A percentile compares a stretch with the other conserved stretches of the same genome.
Evolutionary conservation across 192 early-diverging fungal genomes (phyloP).

Genomic region (Entophlyctis helioformis): DNA sequence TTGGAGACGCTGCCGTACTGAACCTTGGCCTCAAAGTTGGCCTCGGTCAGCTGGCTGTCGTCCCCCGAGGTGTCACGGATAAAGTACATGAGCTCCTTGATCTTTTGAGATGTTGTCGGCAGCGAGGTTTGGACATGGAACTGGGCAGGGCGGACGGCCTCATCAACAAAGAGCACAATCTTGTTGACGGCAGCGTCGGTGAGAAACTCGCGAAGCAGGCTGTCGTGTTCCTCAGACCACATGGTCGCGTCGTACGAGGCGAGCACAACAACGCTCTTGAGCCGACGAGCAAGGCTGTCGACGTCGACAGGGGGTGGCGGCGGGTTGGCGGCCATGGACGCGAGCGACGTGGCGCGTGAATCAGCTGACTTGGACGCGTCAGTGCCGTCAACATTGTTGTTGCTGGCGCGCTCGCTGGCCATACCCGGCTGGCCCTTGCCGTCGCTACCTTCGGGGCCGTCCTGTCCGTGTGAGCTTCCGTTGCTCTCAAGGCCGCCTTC

Average conservation of each 20-base stretch:
- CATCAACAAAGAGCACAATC: constrained; percentile 9
- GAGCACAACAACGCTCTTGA: constrained; percentile 12
- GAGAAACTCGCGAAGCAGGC: constrained; percentile 3
- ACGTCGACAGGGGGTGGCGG: no score
- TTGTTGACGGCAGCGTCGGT: constrained; percentile 4
- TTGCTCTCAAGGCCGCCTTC: no score
- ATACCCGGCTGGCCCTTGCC: no score
- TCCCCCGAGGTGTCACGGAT: constrained; percentile 7
- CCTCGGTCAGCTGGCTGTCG: constrained; percentile 8
- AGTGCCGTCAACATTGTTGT: no score
- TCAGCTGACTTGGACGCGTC: no score
- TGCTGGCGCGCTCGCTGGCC: no score
- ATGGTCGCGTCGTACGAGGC: constrained; percentile 10
- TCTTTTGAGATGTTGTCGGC: constrained; percentile 8
- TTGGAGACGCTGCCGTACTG: constrained; percentile 41
- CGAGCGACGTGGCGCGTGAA: no score
- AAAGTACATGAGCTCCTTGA: constrained; percentile 31
- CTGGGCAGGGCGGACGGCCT: neutral
- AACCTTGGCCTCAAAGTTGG: constrained; percentile 32
- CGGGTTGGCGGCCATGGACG: no score
- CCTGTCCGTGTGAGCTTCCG: no score
- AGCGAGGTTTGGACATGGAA: constrained; percentile 13
- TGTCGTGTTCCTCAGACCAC: constrained; percentile 20
- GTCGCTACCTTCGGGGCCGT: no score
- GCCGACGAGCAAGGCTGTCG: no score